Evolutionary conservation across 2,329 filamentous ascomycete species (phyloP).

Genomic region (Colletotrichum gigasporum): DNA sequence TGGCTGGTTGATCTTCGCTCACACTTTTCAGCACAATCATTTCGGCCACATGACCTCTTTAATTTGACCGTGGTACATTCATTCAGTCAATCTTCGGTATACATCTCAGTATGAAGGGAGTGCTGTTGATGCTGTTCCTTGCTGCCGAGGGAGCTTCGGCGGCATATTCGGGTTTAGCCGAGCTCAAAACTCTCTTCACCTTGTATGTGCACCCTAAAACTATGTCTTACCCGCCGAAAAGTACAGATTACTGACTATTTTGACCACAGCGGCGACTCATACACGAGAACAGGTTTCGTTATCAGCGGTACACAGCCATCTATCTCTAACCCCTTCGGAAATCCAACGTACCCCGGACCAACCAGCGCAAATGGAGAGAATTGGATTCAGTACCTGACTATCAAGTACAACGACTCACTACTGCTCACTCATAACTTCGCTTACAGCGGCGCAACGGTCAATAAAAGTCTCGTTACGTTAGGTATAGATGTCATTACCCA

Average conservation of each 20-base stretch:
- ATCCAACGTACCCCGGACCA: conserved; percentile 55
- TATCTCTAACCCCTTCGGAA: conserved; percentile 46
- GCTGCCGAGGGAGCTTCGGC: neutral
- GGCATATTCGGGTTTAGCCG: neutral
- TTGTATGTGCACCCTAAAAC: no score
- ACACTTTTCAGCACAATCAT: no score
- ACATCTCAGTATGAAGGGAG: neutral
- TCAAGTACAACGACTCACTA: neutral
- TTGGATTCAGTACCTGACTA: conserved; percentile 63
- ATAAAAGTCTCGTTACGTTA: conserved; percentile 56
- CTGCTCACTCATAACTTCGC: neutral
- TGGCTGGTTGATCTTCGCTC: no score
- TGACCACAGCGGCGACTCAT: conserved; percentile 56
- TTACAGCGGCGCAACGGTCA: neutral
- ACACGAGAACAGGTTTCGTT: conserved; percentile 45
- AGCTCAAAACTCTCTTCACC: neutral
- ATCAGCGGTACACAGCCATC: conserved; percentile 47
- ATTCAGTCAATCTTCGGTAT: no score
- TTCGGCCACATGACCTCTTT: no score
- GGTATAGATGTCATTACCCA: conserved; percentile 60
- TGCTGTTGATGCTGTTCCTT: neutral
- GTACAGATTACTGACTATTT: neutral
- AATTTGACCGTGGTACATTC: no score
- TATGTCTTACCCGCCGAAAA: no score
- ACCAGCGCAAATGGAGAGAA: conserved; percentile 60